Base-by-base conservation (phyloP, 208 protist species). In the Histomonas meleagridis region DNA sequence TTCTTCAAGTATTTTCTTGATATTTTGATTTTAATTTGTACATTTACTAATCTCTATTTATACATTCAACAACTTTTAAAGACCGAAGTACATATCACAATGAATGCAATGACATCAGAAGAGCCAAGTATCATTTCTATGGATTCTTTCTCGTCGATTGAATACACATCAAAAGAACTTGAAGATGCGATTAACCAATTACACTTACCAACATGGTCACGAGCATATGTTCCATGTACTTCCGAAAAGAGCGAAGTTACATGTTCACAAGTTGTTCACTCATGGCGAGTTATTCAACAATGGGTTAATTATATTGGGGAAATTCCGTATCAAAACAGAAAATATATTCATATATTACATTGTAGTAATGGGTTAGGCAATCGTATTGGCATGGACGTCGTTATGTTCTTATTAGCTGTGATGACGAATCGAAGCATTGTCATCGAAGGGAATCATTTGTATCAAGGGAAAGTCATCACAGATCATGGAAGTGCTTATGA, bases 311-410 rank as follows among this genome's bases (percentile, higher is more conserved):
- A 10, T n/a, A 57, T 86, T 0, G 55, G 38, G 32, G 38, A 12
- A 55, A 86, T 46, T 32, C 23, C 40, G 1, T 16, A 16, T 55
- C 26, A 86, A 86, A 48, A 86, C 38, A 14, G 46, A 3, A 23
- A 26, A 32, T 86, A 55, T 86, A 38, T 86, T 35, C 46, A 57
- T n/a, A 55, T 46, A 7, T 32, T 38, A 43, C 76, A 86, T 55
- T 86, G 55, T 46, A 57, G 32, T 46, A 46, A 86, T 86, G 76
- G 76, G 4, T 40, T 86, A 57, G 76, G 76, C 23, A 86, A 86
- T 86, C 76, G 76, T 43, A 86, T 86, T 51, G 23, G 46, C 23
- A 86, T 86, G 32, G 76, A 86, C 38, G 38, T 28, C 18, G 26
- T 40, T 18, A 18, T 32, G 2, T 86, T 86, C 38, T 55, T 86